Evolutionary conservation across 805 yeast species (phyloP).

Genomic region (Metschnikowia continentalis): DNA sequence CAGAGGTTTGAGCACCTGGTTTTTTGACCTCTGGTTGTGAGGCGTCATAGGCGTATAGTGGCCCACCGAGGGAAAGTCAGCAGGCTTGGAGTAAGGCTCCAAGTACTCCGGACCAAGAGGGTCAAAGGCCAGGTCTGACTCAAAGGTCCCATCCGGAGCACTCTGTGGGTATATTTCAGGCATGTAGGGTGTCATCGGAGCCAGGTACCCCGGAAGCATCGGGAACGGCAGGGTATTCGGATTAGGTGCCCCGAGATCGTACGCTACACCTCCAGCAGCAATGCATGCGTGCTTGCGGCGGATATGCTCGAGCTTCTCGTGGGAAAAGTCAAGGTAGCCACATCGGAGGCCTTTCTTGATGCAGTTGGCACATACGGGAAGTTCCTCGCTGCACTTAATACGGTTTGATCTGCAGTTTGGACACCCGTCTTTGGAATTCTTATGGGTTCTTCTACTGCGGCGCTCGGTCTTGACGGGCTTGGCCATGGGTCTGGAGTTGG

Average conservation of each 20-base stretch:
- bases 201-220: neutral
- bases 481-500: neutral
- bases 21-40: neutral
- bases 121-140: neutral
- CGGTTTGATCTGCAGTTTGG: constrained; percentile 42
- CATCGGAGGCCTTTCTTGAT: constrained; percentile 35
- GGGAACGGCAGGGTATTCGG: neutral
- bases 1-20: neutral
- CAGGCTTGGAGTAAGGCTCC: neutral
- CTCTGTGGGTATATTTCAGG: neutral
- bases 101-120: neutral
- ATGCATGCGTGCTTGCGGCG: constrained; percentile 10
- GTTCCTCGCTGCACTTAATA: constrained; percentile 41
- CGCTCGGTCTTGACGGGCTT: constrained; percentile 10
- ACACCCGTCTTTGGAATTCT: constrained; percentile 32
- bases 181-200: neutral
- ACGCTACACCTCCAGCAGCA: neutral
- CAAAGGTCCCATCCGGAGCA: neutral
- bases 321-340: constrained; percentile 40
- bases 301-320: constrained; percentile 33
- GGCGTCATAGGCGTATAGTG: neutral
- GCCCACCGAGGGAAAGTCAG: no score
- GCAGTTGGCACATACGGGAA: constrained; percentile 39
- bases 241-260: neutral
- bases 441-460: constrained; percentile 24